phyloP scores from a whole-genome alignment of 257 asterid genomes.

The Perilla frutescens region DNA sequence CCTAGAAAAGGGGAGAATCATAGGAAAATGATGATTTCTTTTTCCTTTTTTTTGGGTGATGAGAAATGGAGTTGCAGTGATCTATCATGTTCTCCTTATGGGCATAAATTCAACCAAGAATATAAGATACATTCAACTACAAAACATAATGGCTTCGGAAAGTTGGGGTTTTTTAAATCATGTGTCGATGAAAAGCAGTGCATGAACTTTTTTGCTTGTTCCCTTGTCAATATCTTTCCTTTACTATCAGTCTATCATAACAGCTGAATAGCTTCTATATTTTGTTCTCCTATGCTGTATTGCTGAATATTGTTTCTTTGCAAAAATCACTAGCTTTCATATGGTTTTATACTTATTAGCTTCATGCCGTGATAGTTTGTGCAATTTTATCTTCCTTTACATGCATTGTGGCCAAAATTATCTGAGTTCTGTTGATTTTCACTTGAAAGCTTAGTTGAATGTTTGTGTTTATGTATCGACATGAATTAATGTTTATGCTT shows the following conservation, averaged over 20 bases:
- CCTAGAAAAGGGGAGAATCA: not conserved
- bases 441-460: constrained; percentile 1
- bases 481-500: constrained; percentile 11
- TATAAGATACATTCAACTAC: not conserved
- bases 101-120: not conserved
- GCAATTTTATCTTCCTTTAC: not conserved
- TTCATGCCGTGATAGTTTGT: not conserved
- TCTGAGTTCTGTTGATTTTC: not conserved
- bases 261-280: not conserved
- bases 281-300: not conserved
- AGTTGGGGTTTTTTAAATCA: not conserved
- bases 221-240: too few relatives aligned
- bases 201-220: not conserved
- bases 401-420: not conserved
- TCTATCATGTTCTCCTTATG: constrained; percentile 7
- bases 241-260: too few relatives aligned
- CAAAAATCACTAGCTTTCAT: not conserved
- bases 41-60: not conserved
- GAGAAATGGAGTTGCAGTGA: constrained; percentile 3
- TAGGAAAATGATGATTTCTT: constrained; percentile 8
- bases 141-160: not conserved
- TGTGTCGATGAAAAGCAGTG: not conserved
- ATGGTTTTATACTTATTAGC: not conserved
- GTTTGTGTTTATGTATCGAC: constrained; percentile 8
- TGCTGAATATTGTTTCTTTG: not conserved